phyloP scores from a whole-genome alignment of 1,284 basidiomycete species.

The Cutaneotrichosporon arboriforme region DNA sequence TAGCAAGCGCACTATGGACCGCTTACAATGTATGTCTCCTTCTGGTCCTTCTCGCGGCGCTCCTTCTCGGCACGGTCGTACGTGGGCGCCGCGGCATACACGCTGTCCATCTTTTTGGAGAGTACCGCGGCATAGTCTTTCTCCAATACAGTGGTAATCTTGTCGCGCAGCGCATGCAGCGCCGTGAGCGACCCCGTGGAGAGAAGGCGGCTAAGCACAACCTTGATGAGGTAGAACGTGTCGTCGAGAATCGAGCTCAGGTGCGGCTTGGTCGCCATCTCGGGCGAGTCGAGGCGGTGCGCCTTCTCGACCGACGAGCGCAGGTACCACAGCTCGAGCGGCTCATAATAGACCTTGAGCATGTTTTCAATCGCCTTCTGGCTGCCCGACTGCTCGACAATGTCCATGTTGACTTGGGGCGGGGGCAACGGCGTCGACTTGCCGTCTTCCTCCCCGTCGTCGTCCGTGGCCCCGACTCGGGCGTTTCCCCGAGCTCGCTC shows the following conservation, averaged over 20 bases:
- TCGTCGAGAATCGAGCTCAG: conserved; percentile 71
- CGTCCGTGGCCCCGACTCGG: too few species aligned
- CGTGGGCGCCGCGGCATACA: conserved; percentile 58
- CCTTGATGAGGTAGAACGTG: conserved; percentile 86
- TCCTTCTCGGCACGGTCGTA: conserved; percentile 54
- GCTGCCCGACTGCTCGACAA: conserved; percentile 49
- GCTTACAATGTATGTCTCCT: conserved; percentile 72
- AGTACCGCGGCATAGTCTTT: conserved; percentile 71
- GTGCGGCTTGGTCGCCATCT: conserved; percentile 58
- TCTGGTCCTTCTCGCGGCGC: conserved; percentile 69
- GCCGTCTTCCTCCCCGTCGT: neutral
- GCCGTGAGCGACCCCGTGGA: conserved; percentile 63
- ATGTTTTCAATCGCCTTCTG: conserved; percentile 63
- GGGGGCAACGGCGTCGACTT: neutral
- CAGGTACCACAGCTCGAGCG: conserved; percentile 88
- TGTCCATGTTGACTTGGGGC: conserved; percentile 20
- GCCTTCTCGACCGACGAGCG: conserved; percentile 79
- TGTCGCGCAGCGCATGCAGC: conserved; percentile 58
- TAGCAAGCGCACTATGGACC: neutral
- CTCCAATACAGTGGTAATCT: conserved; percentile 68
- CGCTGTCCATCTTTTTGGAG: conserved; percentile 74
- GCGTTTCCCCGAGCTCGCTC: conserved; percentile 18
- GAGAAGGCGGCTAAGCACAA: conserved; percentile 66
- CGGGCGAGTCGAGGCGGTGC: conserved; percentile 59
- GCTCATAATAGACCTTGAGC: conserved; percentile 70